A percentile compares a stretch with the other conserved stretches of the same genome.
phyloP scores from a whole-genome alignment of 2,329 filamentous ascomycete species.

The Monosporascus sp. region DNA sequence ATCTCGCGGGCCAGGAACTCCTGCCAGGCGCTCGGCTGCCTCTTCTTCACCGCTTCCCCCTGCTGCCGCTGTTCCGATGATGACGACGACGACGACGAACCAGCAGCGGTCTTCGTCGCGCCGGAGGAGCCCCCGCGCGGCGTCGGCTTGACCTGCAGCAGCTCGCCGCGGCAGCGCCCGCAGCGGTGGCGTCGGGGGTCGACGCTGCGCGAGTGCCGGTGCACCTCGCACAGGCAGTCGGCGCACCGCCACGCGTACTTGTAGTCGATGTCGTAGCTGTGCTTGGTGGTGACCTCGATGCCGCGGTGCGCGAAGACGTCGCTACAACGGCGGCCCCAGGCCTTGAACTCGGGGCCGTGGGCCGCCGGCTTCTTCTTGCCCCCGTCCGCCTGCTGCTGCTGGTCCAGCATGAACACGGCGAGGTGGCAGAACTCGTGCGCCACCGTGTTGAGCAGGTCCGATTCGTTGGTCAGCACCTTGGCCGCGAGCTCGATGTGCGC shows the following conservation, averaged over 20 bases:
- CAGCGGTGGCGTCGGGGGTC: slow-evolving; percentile 68
- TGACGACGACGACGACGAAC: background rate
- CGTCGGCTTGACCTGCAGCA: slow-evolving; percentile 75
- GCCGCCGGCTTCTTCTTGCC: slow-evolving; percentile 45
- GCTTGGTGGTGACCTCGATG: slow-evolving; percentile 81
- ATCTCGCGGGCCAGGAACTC: slow-evolving; percentile 31
- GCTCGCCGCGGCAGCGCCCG: slow-evolving; percentile 63
- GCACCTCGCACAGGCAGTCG: slow-evolving; percentile 65
- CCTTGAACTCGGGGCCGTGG: slow-evolving; percentile 80
- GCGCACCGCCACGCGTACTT: slow-evolving; percentile 84
- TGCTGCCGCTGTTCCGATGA: too few relatives aligned
- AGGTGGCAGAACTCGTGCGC: slow-evolving; percentile 96
- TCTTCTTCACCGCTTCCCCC: slow-evolving; percentile 10
- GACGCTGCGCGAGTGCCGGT: slow-evolving; percentile 82
- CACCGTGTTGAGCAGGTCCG: slow-evolving; percentile 81
- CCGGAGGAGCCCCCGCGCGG: slow-evolving; percentile 43
- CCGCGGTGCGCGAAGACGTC: slow-evolving; percentile 54
- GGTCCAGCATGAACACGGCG: slow-evolving; percentile 82
- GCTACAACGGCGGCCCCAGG: slow-evolving; percentile 58
- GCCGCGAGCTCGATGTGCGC: slow-evolving; percentile 83
- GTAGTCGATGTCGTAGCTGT: slow-evolving; percentile 84
- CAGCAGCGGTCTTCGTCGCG: slow-evolving; percentile 1
- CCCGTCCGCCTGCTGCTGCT: slow-evolving; percentile 56
- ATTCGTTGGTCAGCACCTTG: slow-evolving; percentile 76
- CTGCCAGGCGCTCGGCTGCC: slow-evolving; percentile 46